Percentiles rank a stretch among this genome's conserved stretches.
These are phyloP conservation scores for Cornus controversa DNA, from an alignment of 148 eudicot species.

Conservation along the genomic window DNA sequence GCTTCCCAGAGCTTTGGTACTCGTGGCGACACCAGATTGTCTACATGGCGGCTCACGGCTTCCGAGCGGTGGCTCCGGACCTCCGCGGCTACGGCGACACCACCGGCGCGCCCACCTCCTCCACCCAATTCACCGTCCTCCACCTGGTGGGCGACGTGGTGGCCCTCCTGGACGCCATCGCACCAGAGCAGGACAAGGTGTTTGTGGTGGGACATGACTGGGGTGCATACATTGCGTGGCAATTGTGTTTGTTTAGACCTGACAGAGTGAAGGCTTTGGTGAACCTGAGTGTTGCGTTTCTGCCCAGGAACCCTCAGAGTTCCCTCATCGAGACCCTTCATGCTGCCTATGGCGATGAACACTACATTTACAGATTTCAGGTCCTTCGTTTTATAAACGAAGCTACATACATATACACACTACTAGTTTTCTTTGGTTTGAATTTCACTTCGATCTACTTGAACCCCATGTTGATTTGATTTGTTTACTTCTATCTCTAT, in stretches of 20 bases:
- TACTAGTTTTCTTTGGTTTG: too few species aligned
- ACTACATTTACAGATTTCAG: slow-evolving; percentile 26
- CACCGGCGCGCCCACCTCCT: slow-evolving; percentile 30
- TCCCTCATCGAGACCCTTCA: not conserved
- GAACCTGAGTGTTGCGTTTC: slow-evolving; percentile 17
- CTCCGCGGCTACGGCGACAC: slow-evolving; percentile 45
- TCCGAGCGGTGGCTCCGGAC: slow-evolving; percentile 43
- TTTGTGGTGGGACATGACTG: slow-evolving; percentile 40
- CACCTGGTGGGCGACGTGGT: slow-evolving; percentile 38
- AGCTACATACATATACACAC: too few species aligned
- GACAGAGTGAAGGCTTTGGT: slow-evolving; percentile 40
- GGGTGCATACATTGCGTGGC: slow-evolving; percentile 38
- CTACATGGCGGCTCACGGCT: slow-evolving; percentile 27
- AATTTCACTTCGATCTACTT: too few species aligned
- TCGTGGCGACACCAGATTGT: slow-evolving; percentile 48
- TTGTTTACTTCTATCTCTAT: too few species aligned
- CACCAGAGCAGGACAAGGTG: slow-evolving; percentile 18
- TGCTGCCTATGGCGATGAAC: slow-evolving; percentile 26
- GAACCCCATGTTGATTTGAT: too few species aligned
- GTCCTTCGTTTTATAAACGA: too few species aligned
- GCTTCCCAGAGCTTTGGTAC: slow-evolving; percentile 48
- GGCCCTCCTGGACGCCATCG: slow-evolving; percentile 20
- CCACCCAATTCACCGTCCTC: slow-evolving; percentile 19
- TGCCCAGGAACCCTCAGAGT: slow-evolving; percentile 16
- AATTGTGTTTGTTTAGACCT: slow-evolving; percentile 29